Percentiles rank a stretch among this genome's conserved stretches.
Evolutionary conservation across 768 basidiomycete genomes (phyloP).

Genomic region (Cubamyces sp.): DNA sequence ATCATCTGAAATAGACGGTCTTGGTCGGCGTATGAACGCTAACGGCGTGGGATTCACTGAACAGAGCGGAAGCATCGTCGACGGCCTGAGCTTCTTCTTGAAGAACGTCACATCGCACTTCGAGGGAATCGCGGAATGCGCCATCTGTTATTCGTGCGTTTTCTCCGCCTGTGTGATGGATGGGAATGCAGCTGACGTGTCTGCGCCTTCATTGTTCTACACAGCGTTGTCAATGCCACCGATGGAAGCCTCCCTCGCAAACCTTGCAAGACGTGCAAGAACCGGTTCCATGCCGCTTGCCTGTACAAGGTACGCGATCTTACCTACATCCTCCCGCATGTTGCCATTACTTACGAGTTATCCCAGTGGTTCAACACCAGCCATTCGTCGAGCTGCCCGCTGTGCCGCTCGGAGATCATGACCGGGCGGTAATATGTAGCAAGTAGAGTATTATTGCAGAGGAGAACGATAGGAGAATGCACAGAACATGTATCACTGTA

Average conservation of each 20-base stretch:
- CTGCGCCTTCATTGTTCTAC: neutral
- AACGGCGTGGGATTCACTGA: neutral
- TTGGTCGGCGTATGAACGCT: neutral
- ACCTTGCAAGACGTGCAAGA: constrained; percentile 93
- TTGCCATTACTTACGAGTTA: constrained; percentile 7
- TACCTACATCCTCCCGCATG: neutral
- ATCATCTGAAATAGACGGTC: neutral
- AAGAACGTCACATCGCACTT: constrained; percentile 93
- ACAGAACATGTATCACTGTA: constrained; percentile 7
- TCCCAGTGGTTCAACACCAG: constrained; percentile 86
- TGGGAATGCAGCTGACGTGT: neutral
- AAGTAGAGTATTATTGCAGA: neutral
- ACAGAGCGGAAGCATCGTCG: constrained; percentile 89
- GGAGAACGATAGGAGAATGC: neutral
- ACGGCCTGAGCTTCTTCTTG: constrained; percentile 89
- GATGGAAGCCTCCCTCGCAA: constrained; percentile 89
- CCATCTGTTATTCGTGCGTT: constrained; percentile 91
- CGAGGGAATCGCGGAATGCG: constrained; percentile 94
- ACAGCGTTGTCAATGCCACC: constrained; percentile 86
- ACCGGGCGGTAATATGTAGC: constrained; percentile 5
- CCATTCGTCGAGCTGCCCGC: constrained; percentile 88
- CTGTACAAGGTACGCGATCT: constrained; percentile 72
- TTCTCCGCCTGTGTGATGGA: neutral
- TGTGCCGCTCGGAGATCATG: constrained; percentile 86
- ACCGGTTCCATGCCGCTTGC: constrained; percentile 90